Percentiles rank a stretch among this genome's conserved stretches.
Evolutionary conservation across 129 eudicot species (phyloP).

Genomic region (Flaveria sonorensis): DNA sequence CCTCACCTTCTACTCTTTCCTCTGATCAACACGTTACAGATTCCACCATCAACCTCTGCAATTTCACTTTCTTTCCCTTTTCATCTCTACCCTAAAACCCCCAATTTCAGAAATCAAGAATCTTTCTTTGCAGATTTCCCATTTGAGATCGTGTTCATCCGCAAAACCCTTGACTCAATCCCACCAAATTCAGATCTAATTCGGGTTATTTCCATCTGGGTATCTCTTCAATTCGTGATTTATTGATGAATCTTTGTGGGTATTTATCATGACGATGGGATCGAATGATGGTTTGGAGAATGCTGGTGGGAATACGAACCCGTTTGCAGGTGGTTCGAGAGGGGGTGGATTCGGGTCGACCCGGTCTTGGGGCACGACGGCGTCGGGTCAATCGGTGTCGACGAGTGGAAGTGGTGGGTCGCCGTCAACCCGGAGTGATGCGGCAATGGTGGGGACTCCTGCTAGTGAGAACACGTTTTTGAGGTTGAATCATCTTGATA

Average conservation of each 20-base stretch:
- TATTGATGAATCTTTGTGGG: too few species aligned
- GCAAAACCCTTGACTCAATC: constrained; percentile 21
- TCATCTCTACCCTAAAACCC: neutral
- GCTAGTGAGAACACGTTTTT: constrained; percentile 64
- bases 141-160: neutral
- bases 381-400: constrained; percentile 85
- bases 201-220: constrained; percentile 41
- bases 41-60: constrained; percentile 15
- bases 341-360: constrained; percentile 41
- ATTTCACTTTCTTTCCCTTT: neutral
- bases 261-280: constrained; percentile 19
- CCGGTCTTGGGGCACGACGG: constrained; percentile 79
- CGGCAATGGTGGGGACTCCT: constrained; percentile 65
- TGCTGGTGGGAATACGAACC: constrained; percentile 51
- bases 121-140: neutral
- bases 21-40: constrained; percentile 32
- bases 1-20: constrained; percentile 12
- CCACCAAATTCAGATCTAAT: constrained; percentile 32
- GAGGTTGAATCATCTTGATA: constrained; percentile 79
- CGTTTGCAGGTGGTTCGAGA: constrained; percentile 42
- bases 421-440: constrained; percentile 86
- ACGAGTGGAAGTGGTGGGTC: constrained; percentile 95
- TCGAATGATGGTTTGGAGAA: constrained; percentile 49
- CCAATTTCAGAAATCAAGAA: constrained; percentile 5
- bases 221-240: constrained; percentile 3